These are phyloP conservation scores for Sporothrix pallida DNA, from an alignment of 2,329 filamentous ascomycete genomes.

Conservation along the genomic window DNA sequence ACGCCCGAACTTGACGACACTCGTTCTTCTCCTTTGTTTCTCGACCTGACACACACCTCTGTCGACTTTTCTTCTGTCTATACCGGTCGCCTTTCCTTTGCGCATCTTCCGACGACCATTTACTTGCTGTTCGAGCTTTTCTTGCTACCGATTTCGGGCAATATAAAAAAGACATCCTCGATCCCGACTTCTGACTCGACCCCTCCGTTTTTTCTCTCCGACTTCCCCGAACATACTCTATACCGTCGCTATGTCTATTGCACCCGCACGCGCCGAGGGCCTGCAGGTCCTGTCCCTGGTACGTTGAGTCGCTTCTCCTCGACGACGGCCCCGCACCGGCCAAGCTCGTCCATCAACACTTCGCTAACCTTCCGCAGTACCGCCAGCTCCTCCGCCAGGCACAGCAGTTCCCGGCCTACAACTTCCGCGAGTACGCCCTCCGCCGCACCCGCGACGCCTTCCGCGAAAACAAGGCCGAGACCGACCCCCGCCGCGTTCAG, in stretches of 20 bases:
- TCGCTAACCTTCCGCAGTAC: slow-evolving; percentile 65
- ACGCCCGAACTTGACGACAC: not conserved
- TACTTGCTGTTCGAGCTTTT: not conserved
- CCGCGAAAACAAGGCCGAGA: slow-evolving; percentile 74
- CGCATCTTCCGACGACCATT: slow-evolving; percentile 18
- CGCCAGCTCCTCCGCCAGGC: slow-evolving; percentile 88
- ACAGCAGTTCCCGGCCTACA: slow-evolving; percentile 88
- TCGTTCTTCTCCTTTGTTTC: not conserved
- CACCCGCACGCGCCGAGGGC: slow-evolving; percentile 44
- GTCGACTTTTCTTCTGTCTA: not conserved
- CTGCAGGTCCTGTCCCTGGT: slow-evolving; percentile 64
- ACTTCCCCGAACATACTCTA: not conserved
- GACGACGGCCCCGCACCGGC: not conserved
- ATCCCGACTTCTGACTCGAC: not conserved
- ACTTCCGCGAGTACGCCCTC: slow-evolving; percentile 96
- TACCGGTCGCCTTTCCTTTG: not conserved
- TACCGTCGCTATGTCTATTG: slow-evolving; percentile 27
- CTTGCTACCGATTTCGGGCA: slow-evolving; percentile 5
- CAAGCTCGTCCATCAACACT: not conserved
- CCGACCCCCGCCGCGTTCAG: slow-evolving; percentile 78
- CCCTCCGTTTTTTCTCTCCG: not conserved
- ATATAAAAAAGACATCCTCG: slow-evolving; percentile 19
- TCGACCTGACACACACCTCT: not conserved
- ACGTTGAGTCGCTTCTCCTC: slow-evolving; percentile 43
- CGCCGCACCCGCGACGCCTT: slow-evolving; percentile 91